Percentiles rank a stretch among this genome's conserved stretches.
Conservation (phyloP, 371 early-diverging fungal species). For the Syncephalastrum racemosum region DNA sequence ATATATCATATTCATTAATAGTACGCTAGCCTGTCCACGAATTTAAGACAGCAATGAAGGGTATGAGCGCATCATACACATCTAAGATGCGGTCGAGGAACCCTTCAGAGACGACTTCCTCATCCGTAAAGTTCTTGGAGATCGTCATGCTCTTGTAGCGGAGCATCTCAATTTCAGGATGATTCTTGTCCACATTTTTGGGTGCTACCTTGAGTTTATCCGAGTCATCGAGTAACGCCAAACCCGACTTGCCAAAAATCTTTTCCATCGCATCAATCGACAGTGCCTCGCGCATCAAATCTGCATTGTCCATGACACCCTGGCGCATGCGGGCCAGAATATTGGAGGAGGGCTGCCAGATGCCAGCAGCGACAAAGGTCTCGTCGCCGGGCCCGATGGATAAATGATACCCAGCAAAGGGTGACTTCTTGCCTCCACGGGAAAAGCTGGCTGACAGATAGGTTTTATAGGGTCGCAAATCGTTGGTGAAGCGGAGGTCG, state of each 20-base stretch:
- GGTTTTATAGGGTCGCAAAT: slow-evolving; percentile 55
- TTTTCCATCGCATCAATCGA: slow-evolving; percentile 41
- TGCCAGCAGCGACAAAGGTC: slow-evolving; percentile 43
- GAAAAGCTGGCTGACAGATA: slow-evolving; percentile 48
- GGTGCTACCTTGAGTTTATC: slow-evolving; percentile 47
- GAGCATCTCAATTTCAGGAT: slow-evolving; percentile 52
- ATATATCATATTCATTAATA: no score
- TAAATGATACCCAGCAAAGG: slow-evolving; percentile 51
- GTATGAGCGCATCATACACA: slow-evolving; percentile 51
- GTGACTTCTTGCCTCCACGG: slow-evolving; percentile 49
- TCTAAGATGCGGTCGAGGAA: slow-evolving; percentile 46
- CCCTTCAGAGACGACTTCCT: slow-evolving; percentile 45
- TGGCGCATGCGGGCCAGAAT: slow-evolving; percentile 37
- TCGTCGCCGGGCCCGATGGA: slow-evolving; percentile 39
- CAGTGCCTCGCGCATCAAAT: slow-evolving; percentile 43
- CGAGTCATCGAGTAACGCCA: slow-evolving; percentile 29
- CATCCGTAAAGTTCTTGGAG: slow-evolving; percentile 40
- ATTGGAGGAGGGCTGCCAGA: slow-evolving; percentile 44
- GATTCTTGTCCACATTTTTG: slow-evolving; percentile 46
- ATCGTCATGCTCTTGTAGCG: slow-evolving; percentile 47
- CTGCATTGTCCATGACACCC: slow-evolving; percentile 41
- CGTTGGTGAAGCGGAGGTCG: slow-evolving; percentile 60
- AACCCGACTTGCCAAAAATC: slow-evolving; percentile 44
- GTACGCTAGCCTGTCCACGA: slow-evolving; percentile 43
- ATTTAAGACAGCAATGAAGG: slow-evolving; percentile 56